A percentile compares a stretch with the other conserved stretches of the same genome.
Conservation (phyloP, 2,329 filamentous ascomycete genomes). For the Boeremia exigua region DNA sequence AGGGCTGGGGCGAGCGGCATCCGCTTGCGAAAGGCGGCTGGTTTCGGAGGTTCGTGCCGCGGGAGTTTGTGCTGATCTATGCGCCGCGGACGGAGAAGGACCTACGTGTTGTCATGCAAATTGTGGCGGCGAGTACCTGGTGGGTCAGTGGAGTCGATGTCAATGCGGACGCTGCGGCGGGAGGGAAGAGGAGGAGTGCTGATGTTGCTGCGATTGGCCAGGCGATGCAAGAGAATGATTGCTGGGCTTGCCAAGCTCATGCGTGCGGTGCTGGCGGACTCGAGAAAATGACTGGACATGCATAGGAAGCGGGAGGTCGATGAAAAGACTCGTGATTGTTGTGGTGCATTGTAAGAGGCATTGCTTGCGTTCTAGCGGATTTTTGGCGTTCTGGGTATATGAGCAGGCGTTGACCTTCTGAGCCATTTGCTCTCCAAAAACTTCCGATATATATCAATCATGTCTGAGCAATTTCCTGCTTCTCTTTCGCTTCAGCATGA, state of each 20-base stretch:
- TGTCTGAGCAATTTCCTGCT: background rate
- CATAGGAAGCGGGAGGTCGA: conserved; percentile 11
- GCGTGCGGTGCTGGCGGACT: conserved; percentile 29
- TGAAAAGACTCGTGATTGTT: background rate
- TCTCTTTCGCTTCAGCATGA: background rate
- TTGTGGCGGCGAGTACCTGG: conserved; percentile 78
- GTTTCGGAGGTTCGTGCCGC: conserved; percentile 71
- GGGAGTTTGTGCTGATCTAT: conserved; percentile 82
- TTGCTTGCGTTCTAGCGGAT: conserved; percentile 11
- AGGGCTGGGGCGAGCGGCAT: conserved; percentile 78
- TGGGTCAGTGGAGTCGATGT: conserved; percentile 59
- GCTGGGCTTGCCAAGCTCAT: conserved; percentile 37
- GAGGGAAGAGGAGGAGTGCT: conserved; percentile 28
- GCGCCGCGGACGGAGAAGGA: conserved; percentile 75
- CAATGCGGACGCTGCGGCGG: conserved; percentile 18
- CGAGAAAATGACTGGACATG: conserved; percentile 36
- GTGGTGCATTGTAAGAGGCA: background rate
- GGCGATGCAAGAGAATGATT: conserved; percentile 27
- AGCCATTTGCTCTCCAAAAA: background rate
- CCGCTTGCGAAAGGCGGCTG: conserved; percentile 70
- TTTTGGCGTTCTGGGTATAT: conserved; percentile 1
- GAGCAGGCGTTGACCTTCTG: background rate
- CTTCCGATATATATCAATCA: background rate
- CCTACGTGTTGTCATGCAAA: conserved; percentile 68
- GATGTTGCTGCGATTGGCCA: conserved; percentile 31